A percentile compares a stretch with the other conserved stretches of the same genome.
Evolutionary conservation across 768 basidiomycete species (phyloP).

Genomic region (Cantharellus anzutake): DNA sequence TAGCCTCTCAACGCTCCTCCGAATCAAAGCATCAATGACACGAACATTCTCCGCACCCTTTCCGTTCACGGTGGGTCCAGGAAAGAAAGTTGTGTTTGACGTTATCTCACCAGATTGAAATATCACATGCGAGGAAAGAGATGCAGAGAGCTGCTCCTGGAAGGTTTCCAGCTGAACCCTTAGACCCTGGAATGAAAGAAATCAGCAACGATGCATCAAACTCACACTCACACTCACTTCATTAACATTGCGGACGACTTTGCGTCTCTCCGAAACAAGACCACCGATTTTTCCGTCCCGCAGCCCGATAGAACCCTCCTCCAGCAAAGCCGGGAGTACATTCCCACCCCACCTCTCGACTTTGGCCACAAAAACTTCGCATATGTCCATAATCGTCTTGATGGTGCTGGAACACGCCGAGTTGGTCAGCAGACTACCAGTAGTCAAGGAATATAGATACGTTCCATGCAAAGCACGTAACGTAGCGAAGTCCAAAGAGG

Average conservation of each 20-base stretch:
- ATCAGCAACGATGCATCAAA: background rate
- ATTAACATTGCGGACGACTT: slow-evolving; percentile 54
- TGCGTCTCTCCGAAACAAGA: slow-evolving; percentile 52
- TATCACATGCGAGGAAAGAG: slow-evolving; percentile 59
- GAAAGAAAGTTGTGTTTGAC: slow-evolving; percentile 22
- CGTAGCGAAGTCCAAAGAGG: slow-evolving; percentile 61
- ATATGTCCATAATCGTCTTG: slow-evolving; percentile 58
- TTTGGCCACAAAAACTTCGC: slow-evolving; percentile 72
- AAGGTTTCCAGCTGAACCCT: slow-evolving; percentile 50
- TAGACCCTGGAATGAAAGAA: slow-evolving; percentile 31
- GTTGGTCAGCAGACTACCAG: slow-evolving; percentile 63
- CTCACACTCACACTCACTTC: slow-evolving; percentile 28
- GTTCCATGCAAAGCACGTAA: slow-evolving; percentile 64
- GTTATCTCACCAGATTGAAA: slow-evolving; percentile 43
- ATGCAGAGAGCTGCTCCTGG: slow-evolving; percentile 59
- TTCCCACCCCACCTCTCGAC: slow-evolving; percentile 89
- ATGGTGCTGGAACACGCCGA: slow-evolving; percentile 38
- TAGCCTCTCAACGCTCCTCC: slow-evolving; percentile 66
- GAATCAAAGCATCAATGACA: slow-evolving; percentile 48
- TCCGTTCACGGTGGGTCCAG: slow-evolving; percentile 24
- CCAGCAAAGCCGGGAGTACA: slow-evolving; percentile 63
- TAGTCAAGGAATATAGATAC: slow-evolving; percentile 61
- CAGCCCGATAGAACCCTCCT: slow-evolving; percentile 51
- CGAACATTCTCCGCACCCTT: slow-evolving; percentile 20
- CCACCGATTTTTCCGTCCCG: slow-evolving; percentile 42